Percentiles rank a stretch among this genome's conserved stretches.
phyloP scores from a whole-genome alignment of 2,329 filamentous ascomycete species.

The Alternaria triticimaculans region DNA sequence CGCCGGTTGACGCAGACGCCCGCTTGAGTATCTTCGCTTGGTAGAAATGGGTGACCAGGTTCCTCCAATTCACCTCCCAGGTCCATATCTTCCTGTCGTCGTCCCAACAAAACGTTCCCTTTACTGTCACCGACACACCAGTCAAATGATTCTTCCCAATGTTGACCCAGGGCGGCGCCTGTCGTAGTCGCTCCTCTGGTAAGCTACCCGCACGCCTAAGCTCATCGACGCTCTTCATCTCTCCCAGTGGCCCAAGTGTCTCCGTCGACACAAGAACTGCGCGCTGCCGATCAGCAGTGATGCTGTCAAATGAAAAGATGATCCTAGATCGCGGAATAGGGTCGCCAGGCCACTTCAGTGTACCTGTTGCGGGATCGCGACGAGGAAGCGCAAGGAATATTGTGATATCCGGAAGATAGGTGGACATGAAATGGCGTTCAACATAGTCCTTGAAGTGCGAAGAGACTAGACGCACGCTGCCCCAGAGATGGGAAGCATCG shows the following conservation, averaged over 20 bases:
- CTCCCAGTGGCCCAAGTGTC: conserved; percentile 2
- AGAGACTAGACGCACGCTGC: conserved; percentile 23
- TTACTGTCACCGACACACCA: conserved; percentile 13
- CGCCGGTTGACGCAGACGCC: not conserved
- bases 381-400: conserved; percentile 28
- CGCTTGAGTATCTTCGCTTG: conserved; percentile 13
- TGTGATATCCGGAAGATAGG: conserved; percentile 16
- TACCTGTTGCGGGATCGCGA: conserved; percentile 21
- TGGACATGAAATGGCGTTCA: conserved; percentile 25
- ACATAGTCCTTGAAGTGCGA: conserved; percentile 19
- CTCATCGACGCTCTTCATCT: conserved; percentile 16
- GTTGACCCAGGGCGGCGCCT: conserved; percentile 25
- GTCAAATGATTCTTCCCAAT: conserved; percentile 19
- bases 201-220: conserved; percentile 16
- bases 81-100: conserved; percentile 21
- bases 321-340: conserved; percentile 19
- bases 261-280: conserved; percentile 17
- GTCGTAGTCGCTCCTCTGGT: conserved; percentile 22
- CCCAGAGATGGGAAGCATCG: conserved; percentile 26
- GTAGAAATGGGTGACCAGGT: conserved; percentile 24
- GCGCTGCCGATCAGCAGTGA: not conserved
- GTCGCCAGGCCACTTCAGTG: conserved; percentile 17
- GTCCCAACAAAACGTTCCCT: conserved; percentile 26
- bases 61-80: conserved; percentile 30
- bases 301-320: conserved; percentile 10